Evolutionary conservation across 2,329 filamentous ascomycete species (phyloP).

Genomic region (Pleoardoris graminearum): DNA sequence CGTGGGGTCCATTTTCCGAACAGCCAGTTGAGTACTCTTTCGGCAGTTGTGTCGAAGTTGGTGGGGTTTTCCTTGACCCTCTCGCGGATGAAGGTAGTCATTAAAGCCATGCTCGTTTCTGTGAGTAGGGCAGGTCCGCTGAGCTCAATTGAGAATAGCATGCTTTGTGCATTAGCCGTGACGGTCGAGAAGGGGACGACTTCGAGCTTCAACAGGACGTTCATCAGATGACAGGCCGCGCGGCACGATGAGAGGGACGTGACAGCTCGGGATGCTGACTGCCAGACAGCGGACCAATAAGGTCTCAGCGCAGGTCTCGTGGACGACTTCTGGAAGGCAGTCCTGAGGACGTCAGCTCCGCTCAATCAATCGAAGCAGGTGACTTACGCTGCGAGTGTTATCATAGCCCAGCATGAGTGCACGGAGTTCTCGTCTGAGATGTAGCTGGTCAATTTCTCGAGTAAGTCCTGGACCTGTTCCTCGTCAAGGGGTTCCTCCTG

Average conservation of each 20-base stretch:
- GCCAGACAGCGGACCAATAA: slow-evolving; percentile 76
- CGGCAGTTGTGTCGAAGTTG: slow-evolving; percentile 67
- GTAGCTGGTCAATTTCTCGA: slow-evolving; percentile 62
- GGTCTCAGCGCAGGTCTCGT: slow-evolving; percentile 41
- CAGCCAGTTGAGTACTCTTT: slow-evolving; percentile 78
- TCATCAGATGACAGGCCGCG: slow-evolving; percentile 74
- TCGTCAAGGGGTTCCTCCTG: slow-evolving; percentile 45
- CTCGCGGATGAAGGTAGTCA: slow-evolving; percentile 69
- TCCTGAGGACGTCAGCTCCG: slow-evolving; percentile 22
- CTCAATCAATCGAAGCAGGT: neutral
- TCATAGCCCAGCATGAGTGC: slow-evolving; percentile 76
- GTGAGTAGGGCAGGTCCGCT: slow-evolving; percentile 77
- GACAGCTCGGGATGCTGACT: slow-evolving; percentile 70
- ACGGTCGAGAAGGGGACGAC: slow-evolving; percentile 70
- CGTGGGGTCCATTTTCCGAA: slow-evolving; percentile 81
- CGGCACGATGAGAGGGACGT: slow-evolving; percentile 73
- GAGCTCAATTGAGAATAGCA: slow-evolving; percentile 76
- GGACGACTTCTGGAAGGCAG: slow-evolving; percentile 35
- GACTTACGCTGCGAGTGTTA: slow-evolving; percentile 76
- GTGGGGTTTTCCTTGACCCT: slow-evolving; percentile 70
- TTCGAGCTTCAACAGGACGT: slow-evolving; percentile 65
- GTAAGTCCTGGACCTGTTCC: slow-evolving; percentile 59
- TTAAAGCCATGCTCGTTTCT: slow-evolving; percentile 77
- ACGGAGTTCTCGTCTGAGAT: slow-evolving; percentile 69
- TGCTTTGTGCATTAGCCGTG: slow-evolving; percentile 69